phyloP scores from a whole-genome alignment of 768 basidiomycete species.

The Harrya chromipes region DNA sequence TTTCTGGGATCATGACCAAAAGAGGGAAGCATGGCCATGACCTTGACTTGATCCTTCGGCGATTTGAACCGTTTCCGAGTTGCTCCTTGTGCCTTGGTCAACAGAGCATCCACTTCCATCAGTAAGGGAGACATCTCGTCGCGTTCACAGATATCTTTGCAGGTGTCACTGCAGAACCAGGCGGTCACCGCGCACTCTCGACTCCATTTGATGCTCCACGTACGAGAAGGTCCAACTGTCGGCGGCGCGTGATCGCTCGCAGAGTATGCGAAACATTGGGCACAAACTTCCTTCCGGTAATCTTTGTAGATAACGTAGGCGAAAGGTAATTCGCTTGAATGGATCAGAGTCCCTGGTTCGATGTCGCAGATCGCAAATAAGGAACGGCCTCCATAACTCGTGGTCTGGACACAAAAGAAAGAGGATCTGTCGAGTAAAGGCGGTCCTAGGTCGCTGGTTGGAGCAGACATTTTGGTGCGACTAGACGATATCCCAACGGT shows the following conservation, averaged over 20 bases:
- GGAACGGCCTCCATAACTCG: slow-evolving; percentile 50
- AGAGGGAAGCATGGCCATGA: slow-evolving; percentile 16
- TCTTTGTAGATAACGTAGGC: slow-evolving; percentile 56
- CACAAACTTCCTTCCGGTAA: slow-evolving; percentile 67
- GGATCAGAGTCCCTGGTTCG: slow-evolving; percentile 41
- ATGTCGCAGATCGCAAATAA: slow-evolving; percentile 46
- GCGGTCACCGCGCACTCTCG: slow-evolving; percentile 38
- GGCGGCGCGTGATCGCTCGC: slow-evolving; percentile 24
- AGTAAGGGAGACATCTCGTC: slow-evolving; percentile 33
- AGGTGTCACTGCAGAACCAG: slow-evolving; percentile 56
- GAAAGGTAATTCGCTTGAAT: slow-evolving; percentile 48
- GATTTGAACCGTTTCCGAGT: slow-evolving; percentile 30
- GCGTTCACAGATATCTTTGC: slow-evolving; percentile 43
- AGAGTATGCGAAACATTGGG: slow-evolving; percentile 60
- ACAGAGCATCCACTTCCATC: slow-evolving; percentile 31
- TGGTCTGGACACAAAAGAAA: slow-evolving; percentile 29
- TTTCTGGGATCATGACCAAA: slow-evolving; percentile 4
- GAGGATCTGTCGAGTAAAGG: background rate
- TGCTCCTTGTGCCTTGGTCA: slow-evolving; percentile 34
- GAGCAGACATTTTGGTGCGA: slow-evolving; percentile 4
- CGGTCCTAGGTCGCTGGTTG: background rate
- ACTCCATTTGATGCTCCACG: slow-evolving; percentile 43
- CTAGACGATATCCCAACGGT: background rate
- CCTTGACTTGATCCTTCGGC: slow-evolving; percentile 18
- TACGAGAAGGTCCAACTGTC: slow-evolving; percentile 26